phyloP scores from a whole-genome alignment of 176 grass and related monocot genomes.

The Oryza brachyantha region DNA sequence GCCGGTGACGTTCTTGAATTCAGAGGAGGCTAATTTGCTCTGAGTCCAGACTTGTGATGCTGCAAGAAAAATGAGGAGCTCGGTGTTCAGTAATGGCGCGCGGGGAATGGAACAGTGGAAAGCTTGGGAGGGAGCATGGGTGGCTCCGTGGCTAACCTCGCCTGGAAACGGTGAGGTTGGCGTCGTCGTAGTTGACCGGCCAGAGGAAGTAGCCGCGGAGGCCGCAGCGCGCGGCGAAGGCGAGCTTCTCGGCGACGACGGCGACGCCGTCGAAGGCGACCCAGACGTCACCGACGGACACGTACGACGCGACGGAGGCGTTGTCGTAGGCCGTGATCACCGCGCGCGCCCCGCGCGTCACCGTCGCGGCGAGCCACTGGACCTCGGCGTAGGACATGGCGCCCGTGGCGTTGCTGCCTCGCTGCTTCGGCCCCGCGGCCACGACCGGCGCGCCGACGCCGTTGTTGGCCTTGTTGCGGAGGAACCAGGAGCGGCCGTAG shows the following conservation, averaged over 20 bases:
- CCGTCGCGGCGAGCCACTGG: constrained; percentile 39
- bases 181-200: constrained; percentile 79
- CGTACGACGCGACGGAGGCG: constrained; percentile 51
- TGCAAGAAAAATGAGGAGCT: constrained; percentile 25
- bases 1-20: constrained; percentile 34
- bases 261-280: constrained; percentile 68
- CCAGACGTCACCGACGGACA: constrained; percentile 68
- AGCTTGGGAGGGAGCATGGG: background rate
- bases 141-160: constrained; percentile 49
- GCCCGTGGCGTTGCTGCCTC: constrained; percentile 56
- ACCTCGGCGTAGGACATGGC: constrained; percentile 79
- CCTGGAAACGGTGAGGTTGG: constrained; percentile 57
- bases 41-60: constrained; percentile 57
- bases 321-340: constrained; percentile 52
- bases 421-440: constrained; percentile 65
- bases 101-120: background rate
- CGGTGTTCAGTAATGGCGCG: background rate
- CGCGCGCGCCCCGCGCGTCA: background rate
- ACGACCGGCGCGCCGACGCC: constrained; percentile 55
- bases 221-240: constrained; percentile 37
- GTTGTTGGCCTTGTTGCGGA: constrained; percentile 68
- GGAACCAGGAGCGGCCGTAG: constrained; percentile 68
- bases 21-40: constrained; percentile 25
- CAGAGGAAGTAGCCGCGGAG: constrained; percentile 82
- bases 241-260: constrained; percentile 70